phyloP scores from a whole-genome alignment of 1,284 basidiomycete genomes.

The Ustilago esculenta region DNA sequence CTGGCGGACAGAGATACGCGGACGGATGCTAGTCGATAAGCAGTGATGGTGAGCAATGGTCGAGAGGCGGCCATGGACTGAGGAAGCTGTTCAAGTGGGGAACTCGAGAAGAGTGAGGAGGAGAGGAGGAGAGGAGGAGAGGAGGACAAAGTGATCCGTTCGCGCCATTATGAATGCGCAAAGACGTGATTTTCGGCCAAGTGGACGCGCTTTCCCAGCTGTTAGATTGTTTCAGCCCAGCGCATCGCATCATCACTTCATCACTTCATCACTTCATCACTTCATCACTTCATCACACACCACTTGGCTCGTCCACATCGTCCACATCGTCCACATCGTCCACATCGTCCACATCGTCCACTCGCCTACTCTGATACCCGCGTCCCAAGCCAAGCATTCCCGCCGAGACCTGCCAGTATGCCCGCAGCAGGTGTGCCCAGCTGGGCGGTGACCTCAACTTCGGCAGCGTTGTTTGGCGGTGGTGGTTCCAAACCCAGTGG shows the following conservation, averaged over 20 bases:
- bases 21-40: not conserved
- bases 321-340: too few species aligned
- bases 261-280: too few species aligned
- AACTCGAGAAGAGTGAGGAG: not conserved
- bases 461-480: conserved; percentile 26
- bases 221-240: too few species aligned
- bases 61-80: not conserved
- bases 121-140: not conserved
- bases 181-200: conserved; percentile 11
- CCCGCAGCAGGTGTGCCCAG: conserved; percentile 36
- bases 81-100: not conserved
- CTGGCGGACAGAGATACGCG: not conserved
- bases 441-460: conserved; percentile 39
- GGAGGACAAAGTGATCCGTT: conserved; percentile 2
- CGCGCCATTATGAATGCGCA: not conserved
- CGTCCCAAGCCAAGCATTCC: too few species aligned
- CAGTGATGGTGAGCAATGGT: not conserved
- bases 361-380: too few species aligned
- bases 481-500: conserved; percentile 8
- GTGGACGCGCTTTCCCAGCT: too few species aligned
- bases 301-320: too few species aligned
- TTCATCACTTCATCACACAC: too few species aligned
- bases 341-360: too few species aligned
- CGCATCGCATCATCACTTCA: too few species aligned
- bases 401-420: conserved; percentile 13